Evolutionary conservation across 306 rosid genomes (phyloP).

Genomic region (Pyrus bretschneideri): DNA sequence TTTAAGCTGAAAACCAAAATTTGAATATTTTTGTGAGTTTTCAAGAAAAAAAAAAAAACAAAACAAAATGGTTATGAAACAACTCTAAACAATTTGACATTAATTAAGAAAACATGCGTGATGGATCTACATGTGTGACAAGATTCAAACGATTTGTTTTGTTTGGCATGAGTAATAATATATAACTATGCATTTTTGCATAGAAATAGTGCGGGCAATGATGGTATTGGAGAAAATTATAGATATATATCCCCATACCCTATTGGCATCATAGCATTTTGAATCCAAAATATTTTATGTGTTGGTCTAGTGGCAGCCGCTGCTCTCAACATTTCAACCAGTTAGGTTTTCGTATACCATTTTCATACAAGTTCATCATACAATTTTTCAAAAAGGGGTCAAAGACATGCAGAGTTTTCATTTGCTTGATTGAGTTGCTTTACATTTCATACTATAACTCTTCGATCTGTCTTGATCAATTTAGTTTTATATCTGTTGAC

Average conservation of each 20-base stretch:
- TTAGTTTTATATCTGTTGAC: too few species aligned
- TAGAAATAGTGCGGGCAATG: conserved; percentile 20
- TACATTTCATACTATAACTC: too few species aligned
- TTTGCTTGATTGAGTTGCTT: neutral
- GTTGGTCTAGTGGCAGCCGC: conserved; percentile 15
- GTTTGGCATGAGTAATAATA: neutral
- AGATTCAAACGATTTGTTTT: conserved; percentile 10
- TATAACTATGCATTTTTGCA: neutral
- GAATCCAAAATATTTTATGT: conserved; percentile 1
- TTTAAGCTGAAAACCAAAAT: too few species aligned
- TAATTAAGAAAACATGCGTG: too few species aligned
- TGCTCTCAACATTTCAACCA: neutral
- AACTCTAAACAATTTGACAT: too few species aligned
- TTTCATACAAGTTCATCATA: neutral
- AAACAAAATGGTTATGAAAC: too few species aligned
- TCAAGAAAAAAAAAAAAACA: too few species aligned
- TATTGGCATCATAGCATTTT: conserved; percentile 1
- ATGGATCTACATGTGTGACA: neutral
- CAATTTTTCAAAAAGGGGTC: neutral
- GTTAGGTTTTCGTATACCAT: neutral
- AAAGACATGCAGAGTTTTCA: neutral
- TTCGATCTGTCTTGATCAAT: too few species aligned
- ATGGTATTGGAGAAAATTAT: conserved; percentile 22
- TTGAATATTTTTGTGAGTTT: too few species aligned
- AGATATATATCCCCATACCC: neutral